phyloP scores from a whole-genome alignment of 257 asterid species.

The Linderniella brevidens region DNA sequence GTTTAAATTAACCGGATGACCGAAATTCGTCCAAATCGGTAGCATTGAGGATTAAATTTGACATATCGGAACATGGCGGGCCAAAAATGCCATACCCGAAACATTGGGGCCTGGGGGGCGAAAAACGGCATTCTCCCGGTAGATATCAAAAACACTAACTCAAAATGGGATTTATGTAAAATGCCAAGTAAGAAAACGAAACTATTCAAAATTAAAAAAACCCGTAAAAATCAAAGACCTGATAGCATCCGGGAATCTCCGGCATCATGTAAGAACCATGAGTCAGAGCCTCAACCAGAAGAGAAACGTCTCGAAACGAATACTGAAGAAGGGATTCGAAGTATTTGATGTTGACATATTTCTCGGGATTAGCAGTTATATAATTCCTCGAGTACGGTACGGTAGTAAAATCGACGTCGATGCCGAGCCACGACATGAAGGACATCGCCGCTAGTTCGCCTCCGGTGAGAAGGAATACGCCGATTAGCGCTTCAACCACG shows the following conservation, averaged over 20 bases:
- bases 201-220: neutral
- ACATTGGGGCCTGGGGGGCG: no score
- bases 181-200: neutral
- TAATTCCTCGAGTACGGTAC: conserved; percentile 31
- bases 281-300: conserved; percentile 70
- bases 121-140: no score
- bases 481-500: conserved; percentile 81
- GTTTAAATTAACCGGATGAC: no score
- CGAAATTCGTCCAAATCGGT: no score
- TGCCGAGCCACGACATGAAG: conserved; percentile 65
- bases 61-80: no score
- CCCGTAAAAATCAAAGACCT: conserved; percentile 22
- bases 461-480: conserved; percentile 51
- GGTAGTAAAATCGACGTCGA: conserved; percentile 21
- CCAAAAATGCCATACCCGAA: no score
- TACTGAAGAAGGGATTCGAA: conserved; percentile 42
- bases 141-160: no score
- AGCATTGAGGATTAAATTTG: no score
- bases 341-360: conserved; percentile 21
- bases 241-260: conserved; percentile 76
- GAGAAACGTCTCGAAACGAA: conserved; percentile 40
- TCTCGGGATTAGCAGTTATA: conserved; percentile 25
- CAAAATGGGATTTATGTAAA: neutral
- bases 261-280: conserved; percentile 91
- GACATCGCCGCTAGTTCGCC: conserved; percentile 60